Conservation (phyloP, 441 rosid genomes). For the Mallotus repandus region DNA sequence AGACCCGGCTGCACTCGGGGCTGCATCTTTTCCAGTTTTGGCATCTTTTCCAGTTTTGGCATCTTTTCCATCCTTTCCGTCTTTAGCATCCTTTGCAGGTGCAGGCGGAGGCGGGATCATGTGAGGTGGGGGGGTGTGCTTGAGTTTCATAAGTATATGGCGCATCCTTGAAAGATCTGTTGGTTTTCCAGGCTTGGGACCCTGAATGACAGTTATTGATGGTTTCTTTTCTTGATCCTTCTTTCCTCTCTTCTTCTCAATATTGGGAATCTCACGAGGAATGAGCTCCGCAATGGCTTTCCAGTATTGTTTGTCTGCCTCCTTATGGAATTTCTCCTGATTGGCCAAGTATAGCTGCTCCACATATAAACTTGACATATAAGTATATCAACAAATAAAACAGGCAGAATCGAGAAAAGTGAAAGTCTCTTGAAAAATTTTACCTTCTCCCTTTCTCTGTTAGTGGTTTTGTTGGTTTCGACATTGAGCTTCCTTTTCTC, state of each 20-base stretch:
- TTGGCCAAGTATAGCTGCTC: slow-evolving; percentile 57
- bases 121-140: slow-evolving; percentile 84
- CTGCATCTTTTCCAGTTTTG: slow-evolving; percentile 33
- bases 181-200: slow-evolving; percentile 96
- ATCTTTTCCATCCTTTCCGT: slow-evolving; percentile 44
- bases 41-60: slow-evolving; percentile 40
- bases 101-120: slow-evolving; percentile 81
- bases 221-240: slow-evolving; percentile 84
- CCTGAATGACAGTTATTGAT: slow-evolving; percentile 60
- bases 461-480: slow-evolving; percentile 56
- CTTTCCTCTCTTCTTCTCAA: slow-evolving; percentile 82
- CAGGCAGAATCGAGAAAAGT: not conserved
- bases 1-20: too few species aligned
- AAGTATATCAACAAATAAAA: not conserved
- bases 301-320: slow-evolving; percentile 76
- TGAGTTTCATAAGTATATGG: slow-evolving; percentile 77
- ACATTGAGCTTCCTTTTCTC: slow-evolving; percentile 65
- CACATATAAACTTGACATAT: slow-evolving; percentile 9
- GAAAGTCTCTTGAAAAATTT: not conserved
- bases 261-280: slow-evolving; percentile 66
- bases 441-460: slow-evolving; percentile 80
- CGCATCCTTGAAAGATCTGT: slow-evolving; percentile 92
- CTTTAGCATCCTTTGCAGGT: slow-evolving; percentile 49
- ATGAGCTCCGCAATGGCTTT: slow-evolving; percentile 71
- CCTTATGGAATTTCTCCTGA: slow-evolving; percentile 80